phyloP scores from a whole-genome alignment of 1,284 basidiomycete genomes.

The Ceratobasidium sp. region DNA sequence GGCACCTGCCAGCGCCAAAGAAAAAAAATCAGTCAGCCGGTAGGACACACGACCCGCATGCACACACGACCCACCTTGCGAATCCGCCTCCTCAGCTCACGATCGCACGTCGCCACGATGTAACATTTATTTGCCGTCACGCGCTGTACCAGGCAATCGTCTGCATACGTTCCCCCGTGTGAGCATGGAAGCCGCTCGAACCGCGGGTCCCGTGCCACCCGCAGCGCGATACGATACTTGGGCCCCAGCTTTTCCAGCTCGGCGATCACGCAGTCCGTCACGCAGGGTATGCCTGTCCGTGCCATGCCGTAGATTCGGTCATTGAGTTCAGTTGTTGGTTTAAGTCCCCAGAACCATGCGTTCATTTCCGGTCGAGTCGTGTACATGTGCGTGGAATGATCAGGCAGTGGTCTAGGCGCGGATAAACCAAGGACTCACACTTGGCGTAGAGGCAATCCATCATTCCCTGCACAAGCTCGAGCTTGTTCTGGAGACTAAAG shows the following conservation, averaged over 20 bases:
- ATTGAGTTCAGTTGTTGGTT: background rate
- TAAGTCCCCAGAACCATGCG: too few relatives aligned
- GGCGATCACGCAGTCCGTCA: conserved; percentile 98
- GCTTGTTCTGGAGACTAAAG: conserved; percentile 97
- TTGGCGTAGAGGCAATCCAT: conserved; percentile 99
- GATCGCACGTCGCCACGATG: conserved; percentile 98
- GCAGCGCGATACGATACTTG: conserved; percentile 92
- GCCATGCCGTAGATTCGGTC: background rate
- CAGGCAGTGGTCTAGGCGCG: background rate
- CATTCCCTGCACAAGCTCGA: conserved; percentile 97
- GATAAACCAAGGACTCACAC: conserved; percentile 66
- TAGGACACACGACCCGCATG: conserved; percentile 24
- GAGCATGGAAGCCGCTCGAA: conserved; percentile 94
- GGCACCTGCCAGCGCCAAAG: conserved; percentile 64
- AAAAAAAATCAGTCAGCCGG: conserved; percentile 45
- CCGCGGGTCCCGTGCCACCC: conserved; percentile 96
- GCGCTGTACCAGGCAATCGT: conserved; percentile 97
- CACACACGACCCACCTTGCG: conserved; percentile 65
- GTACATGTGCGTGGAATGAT: background rate
- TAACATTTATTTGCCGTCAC: conserved; percentile 96
- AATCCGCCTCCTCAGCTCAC: conserved; percentile 90
- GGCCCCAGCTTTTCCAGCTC: conserved; percentile 98
- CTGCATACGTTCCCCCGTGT: conserved; percentile 96
- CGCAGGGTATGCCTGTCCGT: conserved; percentile 85
- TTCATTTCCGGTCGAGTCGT: too few relatives aligned